Conservation (phyloP, 331 rosid genomes). For the Cydonia oblonga region DNA sequence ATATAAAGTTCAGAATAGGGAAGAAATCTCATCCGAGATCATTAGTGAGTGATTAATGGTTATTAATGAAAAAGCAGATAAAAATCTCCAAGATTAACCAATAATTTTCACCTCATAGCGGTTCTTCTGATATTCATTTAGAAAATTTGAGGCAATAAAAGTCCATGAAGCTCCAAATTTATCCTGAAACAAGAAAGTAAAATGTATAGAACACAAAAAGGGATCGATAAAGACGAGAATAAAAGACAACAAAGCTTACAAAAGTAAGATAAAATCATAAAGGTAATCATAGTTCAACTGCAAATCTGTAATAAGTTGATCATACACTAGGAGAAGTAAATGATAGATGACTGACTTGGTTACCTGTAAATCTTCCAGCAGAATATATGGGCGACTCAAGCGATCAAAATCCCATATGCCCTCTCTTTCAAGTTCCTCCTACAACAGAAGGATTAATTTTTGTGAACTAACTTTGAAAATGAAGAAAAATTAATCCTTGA, state of each 20-base stretch:
- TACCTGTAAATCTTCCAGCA: constrained; percentile 63
- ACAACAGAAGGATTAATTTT: constrained; percentile 16
- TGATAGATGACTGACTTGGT: not conserved
- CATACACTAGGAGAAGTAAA: not conserved
- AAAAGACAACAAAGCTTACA: not conserved
- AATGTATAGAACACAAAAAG: not conserved
- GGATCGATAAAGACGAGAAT: not conserved
- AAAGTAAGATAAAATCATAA: not conserved
- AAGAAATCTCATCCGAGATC: not conserved
- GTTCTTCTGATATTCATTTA: constrained; percentile 53
- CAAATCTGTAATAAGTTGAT: not conserved
- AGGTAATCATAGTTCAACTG: not conserved
- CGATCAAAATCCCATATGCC: constrained; percentile 98
- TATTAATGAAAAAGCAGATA: not conserved
- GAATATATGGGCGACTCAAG: constrained; percentile 68
- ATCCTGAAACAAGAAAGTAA: constrained; percentile 45
- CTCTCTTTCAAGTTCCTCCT: constrained; percentile 94
- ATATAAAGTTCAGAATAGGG: not conserved
- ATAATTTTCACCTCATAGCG: constrained; percentile 52
- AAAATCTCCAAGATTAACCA: not conserved
- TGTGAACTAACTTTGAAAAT: constrained; percentile 6
- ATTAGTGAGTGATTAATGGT: not conserved
- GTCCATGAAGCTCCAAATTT: constrained; percentile 76
- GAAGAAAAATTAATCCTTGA: not conserved
- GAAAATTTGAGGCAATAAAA: constrained; percentile 59